These are phyloP conservation scores for Penicillium egyptiacum DNA, from an alignment of 495 filamentous ascomycete species.

Conservation along the genomic window DNA sequence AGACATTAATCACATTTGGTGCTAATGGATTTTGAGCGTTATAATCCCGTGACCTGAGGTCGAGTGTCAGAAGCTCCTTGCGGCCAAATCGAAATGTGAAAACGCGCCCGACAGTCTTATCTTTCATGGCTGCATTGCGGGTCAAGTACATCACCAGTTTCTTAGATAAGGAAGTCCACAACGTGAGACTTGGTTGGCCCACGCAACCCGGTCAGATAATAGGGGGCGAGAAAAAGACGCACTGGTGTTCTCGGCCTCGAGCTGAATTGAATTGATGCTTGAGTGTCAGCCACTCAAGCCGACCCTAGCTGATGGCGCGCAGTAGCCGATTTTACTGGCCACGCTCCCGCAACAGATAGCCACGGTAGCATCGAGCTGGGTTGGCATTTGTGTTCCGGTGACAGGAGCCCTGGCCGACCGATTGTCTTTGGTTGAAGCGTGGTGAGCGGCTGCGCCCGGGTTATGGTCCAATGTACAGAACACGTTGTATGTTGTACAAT, in stretches of 20 bases:
- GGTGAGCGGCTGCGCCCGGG: not conserved
- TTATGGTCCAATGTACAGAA: not conserved
- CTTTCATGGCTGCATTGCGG: not conserved
- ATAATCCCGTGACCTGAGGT: not conserved
- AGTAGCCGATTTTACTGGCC: constrained; percentile 23
- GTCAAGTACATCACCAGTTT: not conserved
- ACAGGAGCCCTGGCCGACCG: not conserved
- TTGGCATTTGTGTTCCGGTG: constrained; percentile 16
- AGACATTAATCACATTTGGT: constrained; percentile 3
- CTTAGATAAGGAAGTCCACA: not conserved
- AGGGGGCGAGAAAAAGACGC: constrained; percentile 1
- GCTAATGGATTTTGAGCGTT: not conserved
- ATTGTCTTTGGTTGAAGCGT: not conserved
- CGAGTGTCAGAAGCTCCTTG: not conserved
- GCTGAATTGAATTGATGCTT: constrained; percentile 6
- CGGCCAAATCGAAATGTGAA: not conserved
- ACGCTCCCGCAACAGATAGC: constrained; percentile 11
- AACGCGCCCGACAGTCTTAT: constrained; percentile 3
- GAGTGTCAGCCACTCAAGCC: constrained; percentile 15
- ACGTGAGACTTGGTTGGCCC: not conserved
- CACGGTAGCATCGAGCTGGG: constrained; percentile 29
- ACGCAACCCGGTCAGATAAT: not conserved
- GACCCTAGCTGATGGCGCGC: constrained; percentile 19
- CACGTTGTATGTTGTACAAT: not conserved
- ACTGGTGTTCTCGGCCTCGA: constrained; percentile 3